Conservation (phyloP, 176 grass and related monocot species). For the Phragmites australis region DNA sequence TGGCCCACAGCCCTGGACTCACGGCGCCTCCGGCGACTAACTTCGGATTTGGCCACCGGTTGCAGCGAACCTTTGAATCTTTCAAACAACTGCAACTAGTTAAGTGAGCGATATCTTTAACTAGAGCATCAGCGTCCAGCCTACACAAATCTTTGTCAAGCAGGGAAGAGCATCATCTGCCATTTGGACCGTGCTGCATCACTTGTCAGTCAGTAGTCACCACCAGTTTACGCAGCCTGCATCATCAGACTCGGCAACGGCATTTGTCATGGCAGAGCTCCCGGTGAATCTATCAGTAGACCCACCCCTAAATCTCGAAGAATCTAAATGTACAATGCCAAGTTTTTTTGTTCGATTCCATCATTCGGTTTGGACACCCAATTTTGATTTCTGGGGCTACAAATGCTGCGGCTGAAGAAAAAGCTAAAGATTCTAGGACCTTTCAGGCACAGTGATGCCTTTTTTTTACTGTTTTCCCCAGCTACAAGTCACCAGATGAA, state of each 20-base stretch:
- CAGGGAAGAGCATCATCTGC: not conserved
- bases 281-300: not conserved
- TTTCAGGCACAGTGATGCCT: not conserved
- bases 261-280: not conserved
- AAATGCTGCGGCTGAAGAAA: not conserved
- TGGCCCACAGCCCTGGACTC: too few relatives aligned
- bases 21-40: not conserved
- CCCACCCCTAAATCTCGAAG: not conserved
- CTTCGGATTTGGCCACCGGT: not conserved
- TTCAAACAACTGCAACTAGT: not conserved
- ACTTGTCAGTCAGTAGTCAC: not conserved
- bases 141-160: not conserved
- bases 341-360: not conserved
- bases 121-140: not conserved
- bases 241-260: not conserved
- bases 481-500: not conserved
- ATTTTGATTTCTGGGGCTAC: not conserved
- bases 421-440: not conserved
- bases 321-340: not conserved
- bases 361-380: constrained; percentile 9
- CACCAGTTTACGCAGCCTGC: too few relatives aligned
- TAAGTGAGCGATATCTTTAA: not conserved
- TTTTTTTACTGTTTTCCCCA: constrained; percentile 8
- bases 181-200: not conserved
- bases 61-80: constrained; percentile 17